Conservation (phyloP, 345 rosid species). For the Citrus mangshanensis region DNA sequence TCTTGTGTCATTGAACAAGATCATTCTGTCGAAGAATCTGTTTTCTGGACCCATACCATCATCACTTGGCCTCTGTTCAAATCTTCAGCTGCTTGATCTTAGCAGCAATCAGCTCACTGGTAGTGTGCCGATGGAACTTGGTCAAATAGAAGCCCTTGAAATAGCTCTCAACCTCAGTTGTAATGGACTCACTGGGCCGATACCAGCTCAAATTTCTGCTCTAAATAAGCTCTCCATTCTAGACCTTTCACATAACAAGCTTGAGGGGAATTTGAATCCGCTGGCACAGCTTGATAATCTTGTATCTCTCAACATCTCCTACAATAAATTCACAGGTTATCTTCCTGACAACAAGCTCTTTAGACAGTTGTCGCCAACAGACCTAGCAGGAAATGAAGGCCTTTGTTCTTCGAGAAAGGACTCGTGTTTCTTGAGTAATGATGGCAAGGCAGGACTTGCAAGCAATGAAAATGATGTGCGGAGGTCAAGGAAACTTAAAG, state of each 20-base stretch:
- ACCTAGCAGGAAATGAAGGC: conserved; percentile 59
- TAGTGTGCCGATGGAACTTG: conserved; percentile 66
- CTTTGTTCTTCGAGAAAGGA: conserved; percentile 61
- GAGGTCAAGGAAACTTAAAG: conserved; percentile 56
- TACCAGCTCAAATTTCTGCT: conserved; percentile 67
- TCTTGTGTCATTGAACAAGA: conserved; percentile 64
- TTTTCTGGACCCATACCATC: conserved; percentile 74
- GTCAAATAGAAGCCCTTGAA: conserved; percentile 70
- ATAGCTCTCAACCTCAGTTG: conserved; percentile 87
- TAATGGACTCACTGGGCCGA: conserved; percentile 68
- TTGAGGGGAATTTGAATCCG: conserved; percentile 57
- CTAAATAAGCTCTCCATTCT: conserved; percentile 78
- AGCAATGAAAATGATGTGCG: conserved; percentile 25
- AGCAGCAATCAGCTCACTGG: conserved; percentile 73
- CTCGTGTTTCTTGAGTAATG: conserved; percentile 55
- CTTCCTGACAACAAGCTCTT: conserved; percentile 89
- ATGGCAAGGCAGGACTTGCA: conserved; percentile 30
- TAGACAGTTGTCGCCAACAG: conserved; percentile 51
- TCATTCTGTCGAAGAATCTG: conserved; percentile 56
- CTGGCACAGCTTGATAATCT: conserved; percentile 70
- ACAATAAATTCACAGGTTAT: conserved; percentile 78
- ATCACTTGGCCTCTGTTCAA: conserved; percentile 65
- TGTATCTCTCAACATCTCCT: conserved; percentile 74
- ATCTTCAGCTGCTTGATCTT: conserved; percentile 88
- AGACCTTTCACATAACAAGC: conserved; percentile 82